Percentiles rank a stretch among this genome's conserved stretches.
These are phyloP conservation scores for Coriaria nepalensis DNA, from an alignment of 306 rosid genomes.

Conservation along the genomic window DNA sequence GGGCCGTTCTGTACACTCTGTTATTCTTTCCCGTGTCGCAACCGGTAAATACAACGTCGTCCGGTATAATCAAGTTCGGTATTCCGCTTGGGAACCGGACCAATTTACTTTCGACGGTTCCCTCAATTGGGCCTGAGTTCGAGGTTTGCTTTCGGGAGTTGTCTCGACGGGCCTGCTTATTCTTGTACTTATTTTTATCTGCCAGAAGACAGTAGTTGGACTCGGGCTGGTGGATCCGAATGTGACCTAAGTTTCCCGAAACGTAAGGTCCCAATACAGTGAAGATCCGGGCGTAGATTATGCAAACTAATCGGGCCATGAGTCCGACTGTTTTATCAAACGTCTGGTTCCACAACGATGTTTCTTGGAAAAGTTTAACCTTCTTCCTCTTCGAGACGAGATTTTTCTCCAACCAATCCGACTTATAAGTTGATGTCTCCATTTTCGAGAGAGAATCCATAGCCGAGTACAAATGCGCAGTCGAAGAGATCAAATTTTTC, in stretches of 20 bases:
- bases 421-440: constrained; percentile 36
- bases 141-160: constrained; percentile 4
- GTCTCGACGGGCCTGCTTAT: not conserved
- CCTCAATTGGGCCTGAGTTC: constrained; percentile 13
- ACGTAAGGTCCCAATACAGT: constrained; percentile 26
- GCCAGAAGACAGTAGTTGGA: too few species aligned
- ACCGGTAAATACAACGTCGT: not conserved
- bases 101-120: not conserved
- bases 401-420: constrained; percentile 23
- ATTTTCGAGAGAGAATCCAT: constrained; percentile 30
- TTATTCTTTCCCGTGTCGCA: constrained; percentile 9
- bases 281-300: constrained; percentile 33
- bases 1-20: constrained; percentile 22
- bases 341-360: constrained; percentile 51
- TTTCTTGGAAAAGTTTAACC: constrained; percentile 30
- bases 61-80: not conserved
- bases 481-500: constrained; percentile 30
- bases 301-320: constrained; percentile 37
- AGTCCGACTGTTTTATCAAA: constrained; percentile 34
- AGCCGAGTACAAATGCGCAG: constrained; percentile 25
- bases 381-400: constrained; percentile 20
- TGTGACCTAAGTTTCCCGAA: not conserved
- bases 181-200: constrained; percentile 2
- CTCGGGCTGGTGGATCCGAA: too few species aligned
- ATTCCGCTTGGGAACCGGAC: constrained; percentile 8